Conservation (phyloP, 2,329 filamentous ascomycete species). For the Paracoccidioides brasiliensis region DNA sequence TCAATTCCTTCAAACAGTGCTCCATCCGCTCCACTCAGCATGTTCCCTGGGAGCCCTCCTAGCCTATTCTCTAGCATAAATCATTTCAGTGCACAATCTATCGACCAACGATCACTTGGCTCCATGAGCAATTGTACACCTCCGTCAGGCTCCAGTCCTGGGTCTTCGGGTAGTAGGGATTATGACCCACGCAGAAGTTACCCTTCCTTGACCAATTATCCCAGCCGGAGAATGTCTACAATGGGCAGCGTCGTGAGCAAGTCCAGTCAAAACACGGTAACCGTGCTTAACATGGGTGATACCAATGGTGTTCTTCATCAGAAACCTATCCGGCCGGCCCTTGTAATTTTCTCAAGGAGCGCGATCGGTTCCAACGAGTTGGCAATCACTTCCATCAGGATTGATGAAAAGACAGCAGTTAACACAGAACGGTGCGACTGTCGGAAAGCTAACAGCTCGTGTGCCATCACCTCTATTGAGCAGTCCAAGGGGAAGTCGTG, state of each 20-base stretch:
- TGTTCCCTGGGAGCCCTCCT: background rate
- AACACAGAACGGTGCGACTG: slow-evolving; percentile 2
- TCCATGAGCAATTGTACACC: background rate
- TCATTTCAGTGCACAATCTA: background rate
- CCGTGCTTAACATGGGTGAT: background rate
- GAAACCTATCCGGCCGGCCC: background rate
- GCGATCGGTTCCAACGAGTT: background rate
- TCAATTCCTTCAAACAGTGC: background rate
- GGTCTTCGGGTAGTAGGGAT: background rate
- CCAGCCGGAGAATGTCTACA: background rate
- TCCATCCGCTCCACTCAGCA: background rate
- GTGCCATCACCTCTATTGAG: background rate
- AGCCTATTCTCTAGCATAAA: background rate
- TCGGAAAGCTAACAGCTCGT: background rate
- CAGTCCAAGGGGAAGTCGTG: background rate
- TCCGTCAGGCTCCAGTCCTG: background rate
- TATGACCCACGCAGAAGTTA: background rate
- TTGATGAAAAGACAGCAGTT: background rate
- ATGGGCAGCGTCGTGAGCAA: background rate
- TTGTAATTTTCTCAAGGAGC: slow-evolving; percentile 2
- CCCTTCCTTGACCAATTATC: background rate
- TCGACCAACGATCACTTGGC: background rate
- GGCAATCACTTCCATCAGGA: background rate
- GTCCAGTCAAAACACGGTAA: background rate
- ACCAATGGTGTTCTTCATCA: background rate